Percentiles rank a stretch among this genome's conserved stretches.
Conservation (phyloP, 2,329 filamentous ascomycete species). For the Rutstroemia sydowiana region DNA sequence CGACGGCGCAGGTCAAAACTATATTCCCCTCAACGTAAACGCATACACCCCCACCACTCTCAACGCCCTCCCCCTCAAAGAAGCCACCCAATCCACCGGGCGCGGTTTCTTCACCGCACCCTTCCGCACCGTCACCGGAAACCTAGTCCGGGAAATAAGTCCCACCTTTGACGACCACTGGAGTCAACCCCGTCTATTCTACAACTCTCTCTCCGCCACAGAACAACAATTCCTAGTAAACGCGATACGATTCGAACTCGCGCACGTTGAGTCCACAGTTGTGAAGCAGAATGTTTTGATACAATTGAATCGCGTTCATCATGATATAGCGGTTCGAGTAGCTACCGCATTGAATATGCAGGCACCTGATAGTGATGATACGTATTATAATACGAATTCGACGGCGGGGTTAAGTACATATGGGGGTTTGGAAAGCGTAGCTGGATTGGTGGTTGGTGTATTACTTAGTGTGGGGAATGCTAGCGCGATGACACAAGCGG, state of each 20-base stretch:
- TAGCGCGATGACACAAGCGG: constrained; percentile 42
- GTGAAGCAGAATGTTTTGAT: constrained; percentile 59
- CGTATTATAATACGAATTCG: constrained; percentile 55
- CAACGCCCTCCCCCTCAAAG: constrained; percentile 54
- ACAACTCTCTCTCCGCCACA: constrained; percentile 57
- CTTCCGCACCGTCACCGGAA: constrained; percentile 43
- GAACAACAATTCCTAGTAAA: constrained; percentile 69
- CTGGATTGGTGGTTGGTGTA: too few relatives aligned
- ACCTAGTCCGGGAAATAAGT: constrained; percentile 50
- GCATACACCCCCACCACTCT: constrained; percentile 62
- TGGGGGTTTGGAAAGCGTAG: too few relatives aligned
- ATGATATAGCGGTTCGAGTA: constrained; percentile 60
- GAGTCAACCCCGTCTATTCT: constrained; percentile 66
- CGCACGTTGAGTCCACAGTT: constrained; percentile 46
- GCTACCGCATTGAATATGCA: constrained; percentile 52
- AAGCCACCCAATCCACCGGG: constrained; percentile 57
- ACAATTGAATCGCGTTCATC: constrained; percentile 61
- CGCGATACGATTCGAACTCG: constrained; percentile 64
- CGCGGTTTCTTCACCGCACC: constrained; percentile 66
- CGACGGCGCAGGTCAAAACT: constrained; percentile 64
- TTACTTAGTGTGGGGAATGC: too few relatives aligned
- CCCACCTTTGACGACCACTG: constrained; percentile 63
- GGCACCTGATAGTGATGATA: constrained; percentile 51
- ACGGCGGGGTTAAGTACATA: constrained; percentile 43
- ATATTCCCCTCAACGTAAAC: constrained; percentile 59